Conservation (phyloP, 1,284 basidiomycete genomes). For the Cronartium quercuum region DNA sequence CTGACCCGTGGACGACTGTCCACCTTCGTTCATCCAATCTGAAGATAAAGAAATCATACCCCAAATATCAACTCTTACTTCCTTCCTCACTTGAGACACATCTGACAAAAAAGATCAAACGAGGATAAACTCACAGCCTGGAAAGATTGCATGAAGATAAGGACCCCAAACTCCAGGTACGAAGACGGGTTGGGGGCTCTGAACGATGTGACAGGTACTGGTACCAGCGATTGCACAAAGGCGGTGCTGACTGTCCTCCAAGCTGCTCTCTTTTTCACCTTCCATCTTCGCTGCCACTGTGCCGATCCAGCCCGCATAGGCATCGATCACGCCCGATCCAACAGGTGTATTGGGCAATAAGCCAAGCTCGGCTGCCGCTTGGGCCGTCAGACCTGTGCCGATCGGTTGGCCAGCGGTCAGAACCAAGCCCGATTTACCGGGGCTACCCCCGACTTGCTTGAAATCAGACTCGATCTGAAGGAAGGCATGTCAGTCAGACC, state of each 20-base stretch:
- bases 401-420: slow-evolving; percentile 89
- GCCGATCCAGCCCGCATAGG: slow-evolving; percentile 98
- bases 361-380: slow-evolving; percentile 77
- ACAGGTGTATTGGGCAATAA: slow-evolving; percentile 82
- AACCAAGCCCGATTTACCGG: slow-evolving; percentile 58
- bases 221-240: slow-evolving; percentile 92
- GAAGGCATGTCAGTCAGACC: slow-evolving; percentile 43
- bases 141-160: slow-evolving; percentile 82
- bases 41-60: slow-evolving; percentile 50
- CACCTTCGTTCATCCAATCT: slow-evolving; percentile 93
- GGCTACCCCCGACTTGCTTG: slow-evolving; percentile 68
- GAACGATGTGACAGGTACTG: slow-evolving; percentile 85
- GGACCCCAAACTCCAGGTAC: slow-evolving; percentile 96
- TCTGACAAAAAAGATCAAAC: not conserved
- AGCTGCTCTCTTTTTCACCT: slow-evolving; percentile 52
- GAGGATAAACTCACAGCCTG: slow-evolving; percentile 56
- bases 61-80: not conserved
- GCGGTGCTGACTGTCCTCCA: slow-evolving; percentile 71
- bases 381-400: slow-evolving; percentile 69
- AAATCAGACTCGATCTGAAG: slow-evolving; percentile 58
- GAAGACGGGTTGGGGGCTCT: slow-evolving; percentile 67
- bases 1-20: slow-evolving; percentile 97
- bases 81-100: too few species aligned
- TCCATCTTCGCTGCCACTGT: slow-evolving; percentile 74
- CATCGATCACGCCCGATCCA: slow-evolving; percentile 90